Conservation (phyloP, 352 stramenopile genomes). For the Globisporangium spiculum region DNA sequence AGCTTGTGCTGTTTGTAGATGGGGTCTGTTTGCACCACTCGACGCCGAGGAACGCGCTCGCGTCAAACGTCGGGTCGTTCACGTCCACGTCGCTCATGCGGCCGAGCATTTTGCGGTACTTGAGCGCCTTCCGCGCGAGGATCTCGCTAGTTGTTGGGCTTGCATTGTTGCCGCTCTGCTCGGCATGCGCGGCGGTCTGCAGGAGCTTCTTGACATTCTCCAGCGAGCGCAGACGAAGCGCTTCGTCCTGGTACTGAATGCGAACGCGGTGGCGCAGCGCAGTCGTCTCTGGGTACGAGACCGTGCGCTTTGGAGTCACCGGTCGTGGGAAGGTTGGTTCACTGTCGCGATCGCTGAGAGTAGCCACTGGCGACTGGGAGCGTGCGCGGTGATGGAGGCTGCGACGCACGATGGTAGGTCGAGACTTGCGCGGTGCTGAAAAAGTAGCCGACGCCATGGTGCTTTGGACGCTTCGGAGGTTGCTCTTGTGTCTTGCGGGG, state of each 20-base stretch:
- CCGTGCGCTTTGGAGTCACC: neutral
- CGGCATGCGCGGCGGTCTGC: constrained; percentile 18
- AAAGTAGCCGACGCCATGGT: neutral
- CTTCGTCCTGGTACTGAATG: constrained; percentile 43
- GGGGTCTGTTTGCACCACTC: constrained; percentile 10
- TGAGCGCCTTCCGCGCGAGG: constrained; percentile 16
- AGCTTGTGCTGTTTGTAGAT: too few relatives aligned
- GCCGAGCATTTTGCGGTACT: constrained; percentile 18
- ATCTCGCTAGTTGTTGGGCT: constrained; percentile 13
- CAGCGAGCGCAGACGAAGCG: constrained; percentile 33
- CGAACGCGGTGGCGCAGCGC: constrained; percentile 6
- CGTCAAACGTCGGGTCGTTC: constrained; percentile 12
- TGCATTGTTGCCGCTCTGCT: neutral
- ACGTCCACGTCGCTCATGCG: constrained; percentile 11
- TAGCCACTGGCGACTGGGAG: neutral
- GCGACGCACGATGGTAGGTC: neutral
- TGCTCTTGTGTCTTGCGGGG: neutral
- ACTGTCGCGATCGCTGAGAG: neutral
- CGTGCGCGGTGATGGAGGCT: neutral
- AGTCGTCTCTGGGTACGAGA: neutral
- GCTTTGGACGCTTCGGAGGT: neutral
- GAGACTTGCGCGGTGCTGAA: neutral
- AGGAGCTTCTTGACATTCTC: constrained; percentile 32
- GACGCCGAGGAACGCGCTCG: constrained; percentile 10
- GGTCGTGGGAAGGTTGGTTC: neutral